Evolutionary conservation across 345 rosid species (phyloP), one percentile per base, ranked within the genome.

Genomic region (Gossypium bickii): DNA sequence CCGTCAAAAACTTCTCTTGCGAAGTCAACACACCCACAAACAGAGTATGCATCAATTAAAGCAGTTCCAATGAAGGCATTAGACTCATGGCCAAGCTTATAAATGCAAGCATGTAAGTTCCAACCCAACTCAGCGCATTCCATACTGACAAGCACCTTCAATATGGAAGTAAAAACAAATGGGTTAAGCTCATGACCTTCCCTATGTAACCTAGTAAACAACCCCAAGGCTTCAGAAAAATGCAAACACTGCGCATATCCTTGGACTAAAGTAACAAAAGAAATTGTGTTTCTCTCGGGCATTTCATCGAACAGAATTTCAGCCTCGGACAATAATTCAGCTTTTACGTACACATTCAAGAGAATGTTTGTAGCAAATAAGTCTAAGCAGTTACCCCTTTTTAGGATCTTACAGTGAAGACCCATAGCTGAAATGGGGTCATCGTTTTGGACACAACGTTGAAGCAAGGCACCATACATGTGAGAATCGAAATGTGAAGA

Each of bases 171-270:
- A 67, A 95, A 90, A 27, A 80, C 96, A 78, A 91, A 88, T 1
- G 91, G 90, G 77, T 84, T 95, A 68, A 95, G 90, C 86, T 84
- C 89, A 62, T 90, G 92, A 20, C 97, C 93, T 34, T 91, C 97
- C 71, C 86, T 75, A 67, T 85, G 88, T 82, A 91, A 61, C 87
- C 84, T 82, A 9, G 66, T 49, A 73, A 85, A 89, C 83, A 88
- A 77, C 52, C 69, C 81, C 11, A 83, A 45, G 7, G 92, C 89
- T 69, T 89, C 86, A 61, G 49, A 27, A 80, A 80, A 85, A 22
- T 45, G 63, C 61, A 63, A 49, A 48, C 80, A 74, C 77, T 74
- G 83, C 61, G 27, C 71, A 4, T 79, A 60, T 10, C 92, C 92
- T 70, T 82, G 91, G 73, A 73, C 80, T 53, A 90, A 75, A 67